Evolutionary conservation across 495 filamentous ascomycete species (phyloP).

Genomic region (Penicillium mononematosum): DNA sequence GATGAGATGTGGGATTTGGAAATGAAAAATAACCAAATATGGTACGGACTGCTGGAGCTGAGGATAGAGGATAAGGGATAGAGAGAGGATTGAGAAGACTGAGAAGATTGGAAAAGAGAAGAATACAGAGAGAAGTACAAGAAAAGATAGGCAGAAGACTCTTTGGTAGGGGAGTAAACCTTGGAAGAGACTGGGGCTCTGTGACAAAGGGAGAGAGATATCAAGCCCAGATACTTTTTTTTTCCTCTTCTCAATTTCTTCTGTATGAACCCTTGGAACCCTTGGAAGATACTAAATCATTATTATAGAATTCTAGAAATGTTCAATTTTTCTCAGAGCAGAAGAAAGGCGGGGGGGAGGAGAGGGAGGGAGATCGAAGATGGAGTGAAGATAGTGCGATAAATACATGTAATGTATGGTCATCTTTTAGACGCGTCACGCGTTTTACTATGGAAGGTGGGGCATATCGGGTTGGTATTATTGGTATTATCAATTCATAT

Average conservation of each 20-base stretch:
- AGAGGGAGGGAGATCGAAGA: conserved; percentile 27
- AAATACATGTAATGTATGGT: conserved; percentile 33
- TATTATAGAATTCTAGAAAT: conserved; percentile 19
- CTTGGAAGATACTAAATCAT: conserved; percentile 15
- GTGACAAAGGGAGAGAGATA: not conserved
- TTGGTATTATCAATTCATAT: not conserved
- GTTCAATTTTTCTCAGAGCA: not conserved
- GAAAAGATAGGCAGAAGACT: not conserved
- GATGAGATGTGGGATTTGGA: conserved; percentile 2
- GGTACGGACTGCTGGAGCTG: not conserved
- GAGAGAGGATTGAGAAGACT: conserved; percentile 8
- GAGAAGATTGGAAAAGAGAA: conserved; percentile 14
- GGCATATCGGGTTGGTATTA: not conserved
- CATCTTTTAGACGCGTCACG: conserved; percentile 31
- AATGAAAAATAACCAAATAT: not conserved
- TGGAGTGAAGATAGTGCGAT: conserved; percentile 13
- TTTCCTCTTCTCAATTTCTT: not conserved
- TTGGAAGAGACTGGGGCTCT: not conserved
- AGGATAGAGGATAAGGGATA: not conserved
- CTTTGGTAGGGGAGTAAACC: not conserved
- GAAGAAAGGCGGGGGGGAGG: conserved; percentile 18
- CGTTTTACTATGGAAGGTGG: conserved; percentile 22
- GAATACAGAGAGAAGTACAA: conserved; percentile 13
- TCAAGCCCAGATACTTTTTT: not conserved
- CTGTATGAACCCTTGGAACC: not conserved